Evolutionary conservation across 2,329 filamentous ascomycete species (phyloP), one percentile per base, ranked within the genome.

Genomic region (Xylariaceae sp.): DNA sequence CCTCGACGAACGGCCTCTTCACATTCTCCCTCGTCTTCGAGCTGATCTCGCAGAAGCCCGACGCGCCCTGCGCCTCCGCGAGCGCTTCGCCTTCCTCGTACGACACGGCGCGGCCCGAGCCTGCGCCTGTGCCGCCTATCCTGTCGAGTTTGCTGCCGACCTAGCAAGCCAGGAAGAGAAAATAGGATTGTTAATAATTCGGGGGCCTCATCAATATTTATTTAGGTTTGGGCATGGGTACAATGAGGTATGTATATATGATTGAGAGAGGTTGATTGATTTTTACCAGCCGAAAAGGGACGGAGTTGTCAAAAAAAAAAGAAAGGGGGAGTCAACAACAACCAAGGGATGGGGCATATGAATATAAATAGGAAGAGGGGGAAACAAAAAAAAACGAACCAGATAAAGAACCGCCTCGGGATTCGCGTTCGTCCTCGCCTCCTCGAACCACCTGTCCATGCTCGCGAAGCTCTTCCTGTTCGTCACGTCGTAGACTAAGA

Each of bases 361-460:
- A n/a, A n/a, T n/a, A 24, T 24, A 11, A 7, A 30, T 5, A 1
- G 4, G 7, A 21, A 13, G 18, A 21, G 16, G 14, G 15, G 12
- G 13, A 9, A 17, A 34, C 15, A 14, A 9, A 21, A 35, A 19
- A 36, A 14, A 18, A 48, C 53, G 28, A 58, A 69, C 70, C 45
- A 75, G 51, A 48, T 69, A 74, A 42, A 70, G 63, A 30, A 68
- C 65, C n/a, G 69, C 67, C 7, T 67, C 66, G 0, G 67, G 62
- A 14, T 66, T 64, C 3, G 70, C 71, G 51, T 74, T 73, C 9
- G 57, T 54, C 50, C 71, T 66, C 5, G 68, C 73, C 53, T 76
- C 72, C 31, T 71, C 66, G 47, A 73, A 72, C 72, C 73, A 77
- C 34, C 63, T 60, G 31, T 71, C 69, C 69, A 76, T 71, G 34